Percentiles rank a stretch among this genome's conserved stretches.
phyloP scores from a whole-genome alignment of 371 early-diverging fungal species.

The Sporodiniella umbellata region DNA sequence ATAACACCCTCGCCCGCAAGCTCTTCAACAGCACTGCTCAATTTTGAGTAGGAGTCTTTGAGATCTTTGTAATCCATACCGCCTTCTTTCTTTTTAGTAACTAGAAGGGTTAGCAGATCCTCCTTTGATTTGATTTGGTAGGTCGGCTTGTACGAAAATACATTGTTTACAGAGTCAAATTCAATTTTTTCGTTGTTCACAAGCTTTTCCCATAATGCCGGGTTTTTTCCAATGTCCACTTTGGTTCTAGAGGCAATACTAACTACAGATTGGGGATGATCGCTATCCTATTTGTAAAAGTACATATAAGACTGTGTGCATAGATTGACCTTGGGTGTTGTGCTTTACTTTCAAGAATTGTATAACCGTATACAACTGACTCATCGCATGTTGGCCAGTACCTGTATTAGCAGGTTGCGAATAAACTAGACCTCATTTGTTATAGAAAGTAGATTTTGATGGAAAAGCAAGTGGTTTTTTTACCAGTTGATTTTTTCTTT shows the following conservation, averaged over 20 bases:
- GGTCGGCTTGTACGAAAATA: slow-evolving; percentile 77
- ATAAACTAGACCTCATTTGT: slow-evolving; percentile 27
- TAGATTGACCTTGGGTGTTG: neutral
- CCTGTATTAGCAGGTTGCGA: slow-evolving; percentile 61
- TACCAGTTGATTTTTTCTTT: slow-evolving; percentile 39
- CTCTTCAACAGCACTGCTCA: slow-evolving; percentile 68
- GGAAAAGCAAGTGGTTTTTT: neutral
- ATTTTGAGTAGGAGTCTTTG: slow-evolving; percentile 76
- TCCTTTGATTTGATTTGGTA: slow-evolving; percentile 74
- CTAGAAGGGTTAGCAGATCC: slow-evolving; percentile 65
- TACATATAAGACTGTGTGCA: slow-evolving; percentile 5
- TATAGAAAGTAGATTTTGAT: neutral
- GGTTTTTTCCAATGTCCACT: slow-evolving; percentile 59
- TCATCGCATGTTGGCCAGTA: slow-evolving; percentile 58
- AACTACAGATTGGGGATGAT: slow-evolving; percentile 63
- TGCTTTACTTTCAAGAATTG: slow-evolving; percentile 50
- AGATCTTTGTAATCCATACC: slow-evolving; percentile 81
- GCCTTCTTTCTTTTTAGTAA: slow-evolving; percentile 54
- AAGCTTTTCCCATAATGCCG: slow-evolving; percentile 56
- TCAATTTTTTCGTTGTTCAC: slow-evolving; percentile 65
- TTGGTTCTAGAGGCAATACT: slow-evolving; percentile 58
- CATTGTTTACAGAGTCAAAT: slow-evolving; percentile 51
- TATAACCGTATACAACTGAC: slow-evolving; percentile 58
- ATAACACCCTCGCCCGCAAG: slow-evolving; percentile 67
- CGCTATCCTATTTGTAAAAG: slow-evolving; percentile 39